Evolutionary conservation across 345 rosid species (phyloP), one percentile per base, ranked within the genome.

Genomic region (Hibiscus mutabilis): DNA sequence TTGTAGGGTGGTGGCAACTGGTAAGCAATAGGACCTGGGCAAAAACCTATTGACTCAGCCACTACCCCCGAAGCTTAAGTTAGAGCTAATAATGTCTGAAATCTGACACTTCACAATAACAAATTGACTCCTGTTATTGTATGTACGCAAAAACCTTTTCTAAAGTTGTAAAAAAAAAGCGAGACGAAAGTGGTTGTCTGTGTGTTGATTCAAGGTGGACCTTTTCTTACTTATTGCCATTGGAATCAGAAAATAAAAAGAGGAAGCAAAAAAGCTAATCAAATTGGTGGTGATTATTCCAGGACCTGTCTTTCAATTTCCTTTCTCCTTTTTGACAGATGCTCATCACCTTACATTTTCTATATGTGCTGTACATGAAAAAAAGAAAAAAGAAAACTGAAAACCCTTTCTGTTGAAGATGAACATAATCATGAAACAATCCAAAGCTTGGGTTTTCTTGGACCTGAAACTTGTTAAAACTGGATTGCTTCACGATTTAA

Each of bases 211-310:
- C 46, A 40, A 40, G 46, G 11, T 40, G 46, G 46, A 1, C 46
- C 13, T 40, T 9, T 40, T 40, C 46, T 40, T 40, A 9, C 46
- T 10, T 40, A 40, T 40, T 10, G 12, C 46, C 46, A 40, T 40
- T 40, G 13, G 12, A 40, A 40, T 8, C 46, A 40, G 46, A 40
- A 40, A 40, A 35, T 7, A 6, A 0, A 6, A 35, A 35, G n/a
- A 35, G 40, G 12, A 40, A 40, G 46, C 12, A 8, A 40, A 35
- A 37, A 40, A 40, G 46, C 10, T 40, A 10, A 77, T 79, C 78
- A 79, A 77, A 70, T 25, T 70, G 65, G 60, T 33, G 51, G 79
- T 82, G 44, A 82, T 82, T 77, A 53, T 79, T 40, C 33, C 37
- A 21, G 24, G 67, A 8, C 71, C 76, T 63, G 27, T 63, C 77